A percentile compares a stretch with the other conserved stretches of the same genome.
These are phyloP conservation scores for Nadsonia commutata DNA, from an alignment of 1,139 yeast genomes.

Conservation along the genomic window DNA sequence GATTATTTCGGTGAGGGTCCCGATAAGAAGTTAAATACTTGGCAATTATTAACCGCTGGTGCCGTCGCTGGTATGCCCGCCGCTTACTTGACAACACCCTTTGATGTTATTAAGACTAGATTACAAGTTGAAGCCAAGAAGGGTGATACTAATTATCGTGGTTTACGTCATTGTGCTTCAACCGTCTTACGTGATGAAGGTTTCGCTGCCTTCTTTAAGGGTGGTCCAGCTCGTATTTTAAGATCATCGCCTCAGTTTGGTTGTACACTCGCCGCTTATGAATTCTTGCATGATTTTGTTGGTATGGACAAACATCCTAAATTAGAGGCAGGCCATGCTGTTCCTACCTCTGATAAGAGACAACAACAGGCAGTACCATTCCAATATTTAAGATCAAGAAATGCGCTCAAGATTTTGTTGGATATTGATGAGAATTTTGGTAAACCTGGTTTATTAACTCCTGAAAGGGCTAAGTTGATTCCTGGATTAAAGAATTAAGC, in stretches of 20 bases:
- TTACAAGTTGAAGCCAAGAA: slow-evolving; percentile 71
- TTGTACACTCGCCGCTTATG: slow-evolving; percentile 92
- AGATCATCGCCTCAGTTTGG: slow-evolving; percentile 98
- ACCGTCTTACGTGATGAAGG: slow-evolving; percentile 73
- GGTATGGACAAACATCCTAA: slow-evolving; percentile 33
- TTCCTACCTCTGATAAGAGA: slow-evolving; percentile 22
- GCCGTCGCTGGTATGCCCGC: slow-evolving; percentile 98
- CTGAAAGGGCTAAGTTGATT: slow-evolving; percentile 17
- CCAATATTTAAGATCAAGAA: slow-evolving; percentile 28
- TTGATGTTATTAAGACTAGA: slow-evolving; percentile 92
- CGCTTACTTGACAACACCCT: slow-evolving; percentile 90
- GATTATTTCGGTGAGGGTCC: slow-evolving; percentile 79
- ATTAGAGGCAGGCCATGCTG: slow-evolving; percentile 30
- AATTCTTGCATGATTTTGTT: slow-evolving; percentile 51
- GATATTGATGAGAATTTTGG: slow-evolving; percentile 34
- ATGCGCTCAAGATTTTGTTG: slow-evolving; percentile 29
- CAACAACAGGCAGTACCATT: slow-evolving; percentile 17
- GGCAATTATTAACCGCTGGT: slow-evolving; percentile 79
- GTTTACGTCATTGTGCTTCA: slow-evolving; percentile 61
- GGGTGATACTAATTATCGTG: slow-evolving; percentile 65
- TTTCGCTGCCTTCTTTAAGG: slow-evolving; percentile 76
- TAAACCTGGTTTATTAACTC: slow-evolving; percentile 21
- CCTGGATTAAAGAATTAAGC: slow-evolving; percentile 14
- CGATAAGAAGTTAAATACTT: slow-evolving; percentile 44
- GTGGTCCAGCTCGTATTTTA: slow-evolving; percentile 87